Conservation (phyloP, 495 filamentous ascomycete species). For the Aspergillus panamensis region DNA sequence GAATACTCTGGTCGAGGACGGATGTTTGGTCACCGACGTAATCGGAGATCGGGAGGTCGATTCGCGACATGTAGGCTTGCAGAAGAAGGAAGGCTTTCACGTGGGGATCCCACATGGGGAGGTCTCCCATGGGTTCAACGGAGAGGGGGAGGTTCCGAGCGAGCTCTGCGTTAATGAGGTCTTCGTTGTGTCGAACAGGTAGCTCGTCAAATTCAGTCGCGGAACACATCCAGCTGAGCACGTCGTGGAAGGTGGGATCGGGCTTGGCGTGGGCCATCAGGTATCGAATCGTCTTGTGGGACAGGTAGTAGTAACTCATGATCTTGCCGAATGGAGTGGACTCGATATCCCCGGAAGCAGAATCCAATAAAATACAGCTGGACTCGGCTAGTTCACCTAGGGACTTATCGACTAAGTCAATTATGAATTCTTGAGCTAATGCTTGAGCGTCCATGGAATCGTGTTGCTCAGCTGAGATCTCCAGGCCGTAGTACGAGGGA, state of each 20-base stretch:
- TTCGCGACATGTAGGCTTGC: slow-evolving; percentile 90
- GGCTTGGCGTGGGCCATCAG: slow-evolving; percentile 73
- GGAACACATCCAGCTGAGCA: slow-evolving; percentile 84
- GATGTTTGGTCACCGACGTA: slow-evolving; percentile 92
- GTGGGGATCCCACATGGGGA: slow-evolving; percentile 98
- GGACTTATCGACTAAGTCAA: slow-evolving; percentile 83
- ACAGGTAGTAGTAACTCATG: slow-evolving; percentile 99
- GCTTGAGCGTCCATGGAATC: slow-evolving; percentile 82
- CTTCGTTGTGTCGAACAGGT: slow-evolving; percentile 98
- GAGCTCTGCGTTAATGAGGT: slow-evolving; percentile 93
- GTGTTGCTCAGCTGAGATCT: slow-evolving; percentile 91
- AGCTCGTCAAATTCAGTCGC: slow-evolving; percentile 97
- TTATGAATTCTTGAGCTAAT: slow-evolving; percentile 86
- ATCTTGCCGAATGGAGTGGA: slow-evolving; percentile 91
- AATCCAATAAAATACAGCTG: slow-evolving; percentile 71
- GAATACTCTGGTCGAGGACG: slow-evolving; percentile 91
- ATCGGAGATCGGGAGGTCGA: slow-evolving; percentile 90
- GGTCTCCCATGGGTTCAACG: slow-evolving; percentile 60
- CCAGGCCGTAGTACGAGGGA: slow-evolving; percentile 93
- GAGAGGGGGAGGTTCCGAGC: slow-evolving; percentile 72
- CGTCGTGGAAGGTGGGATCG: slow-evolving; percentile 77
- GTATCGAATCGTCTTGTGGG: slow-evolving; percentile 89
- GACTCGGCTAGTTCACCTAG: slow-evolving; percentile 76
- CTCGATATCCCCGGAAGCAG: slow-evolving; percentile 81
- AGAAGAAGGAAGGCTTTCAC: slow-evolving; percentile 93